phyloP scores from a whole-genome alignment of 441 rosid species.

The Geranium incanum region DNA sequence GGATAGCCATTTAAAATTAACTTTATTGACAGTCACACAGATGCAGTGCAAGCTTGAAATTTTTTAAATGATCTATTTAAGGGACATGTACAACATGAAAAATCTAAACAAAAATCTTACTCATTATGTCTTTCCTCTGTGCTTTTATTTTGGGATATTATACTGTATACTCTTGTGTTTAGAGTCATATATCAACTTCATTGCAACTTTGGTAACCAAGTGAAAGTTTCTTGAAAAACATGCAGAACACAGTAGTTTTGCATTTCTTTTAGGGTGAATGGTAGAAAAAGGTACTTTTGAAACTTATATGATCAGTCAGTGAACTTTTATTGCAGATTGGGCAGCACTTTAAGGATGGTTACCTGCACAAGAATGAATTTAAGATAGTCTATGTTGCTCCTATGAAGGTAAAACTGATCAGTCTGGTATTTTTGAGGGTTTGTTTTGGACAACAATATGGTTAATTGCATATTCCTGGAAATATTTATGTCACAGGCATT shows the following conservation, averaged over 20 bases:
- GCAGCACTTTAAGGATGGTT: slow-evolving; percentile 93
- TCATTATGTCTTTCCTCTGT: neutral
- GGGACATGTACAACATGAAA: neutral
- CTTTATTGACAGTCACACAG: neutral
- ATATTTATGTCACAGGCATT: slow-evolving; percentile 51
- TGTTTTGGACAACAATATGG: neutral
- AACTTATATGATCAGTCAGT: slow-evolving; percentile 9
- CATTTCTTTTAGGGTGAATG: slow-evolving; percentile 2
- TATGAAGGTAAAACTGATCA: slow-evolving; percentile 65
- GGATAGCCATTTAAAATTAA: neutral
- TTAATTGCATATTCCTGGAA: slow-evolving; percentile 20
- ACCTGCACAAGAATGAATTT: slow-evolving; percentile 85
- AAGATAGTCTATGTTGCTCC: slow-evolving; percentile 99
- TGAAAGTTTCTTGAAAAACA: neutral
- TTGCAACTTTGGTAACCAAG: neutral
- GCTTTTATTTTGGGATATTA: neutral
- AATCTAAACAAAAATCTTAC: neutral
- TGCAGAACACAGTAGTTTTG: neutral
- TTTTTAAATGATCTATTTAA: neutral
- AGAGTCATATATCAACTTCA: neutral
- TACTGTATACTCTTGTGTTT: neutral
- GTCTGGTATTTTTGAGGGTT: neutral
- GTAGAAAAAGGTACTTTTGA: neutral
- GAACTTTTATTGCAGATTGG: slow-evolving; percentile 53
- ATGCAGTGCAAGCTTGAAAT: neutral